Evolutionary conservation across 768 basidiomycete species (phyloP).

Genomic region (Termitomyces sp.): DNA sequence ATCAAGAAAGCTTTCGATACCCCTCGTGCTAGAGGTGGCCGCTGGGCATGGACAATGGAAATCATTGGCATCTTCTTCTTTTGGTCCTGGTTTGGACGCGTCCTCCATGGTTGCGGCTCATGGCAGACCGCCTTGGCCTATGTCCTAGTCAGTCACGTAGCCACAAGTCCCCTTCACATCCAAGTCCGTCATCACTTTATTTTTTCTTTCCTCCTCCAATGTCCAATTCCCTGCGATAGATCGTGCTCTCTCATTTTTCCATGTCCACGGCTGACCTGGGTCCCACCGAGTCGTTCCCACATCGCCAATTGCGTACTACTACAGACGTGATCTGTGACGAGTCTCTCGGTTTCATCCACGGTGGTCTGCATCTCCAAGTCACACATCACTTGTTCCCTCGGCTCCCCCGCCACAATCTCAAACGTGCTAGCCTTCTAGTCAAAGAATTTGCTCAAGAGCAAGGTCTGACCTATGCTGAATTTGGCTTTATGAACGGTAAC

Average conservation of each 20-base stretch:
- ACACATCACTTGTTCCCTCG: constrained; percentile 97
- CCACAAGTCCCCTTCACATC: constrained; percentile 89
- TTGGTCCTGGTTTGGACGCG: constrained; percentile 81
- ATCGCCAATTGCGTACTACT: constrained; percentile 95
- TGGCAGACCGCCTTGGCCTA: constrained; percentile 71
- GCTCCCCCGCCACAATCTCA: constrained; percentile 89
- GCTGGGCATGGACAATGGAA: constrained; percentile 80
- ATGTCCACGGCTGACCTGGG: constrained; percentile 93
- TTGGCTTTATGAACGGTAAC: constrained; percentile 87
- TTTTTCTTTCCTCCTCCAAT: not conserved
- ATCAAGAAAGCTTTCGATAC: constrained; percentile 61
- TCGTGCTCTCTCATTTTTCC: constrained; percentile 96
- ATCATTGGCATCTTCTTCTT: constrained; percentile 73
- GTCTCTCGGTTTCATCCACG: constrained; percentile 85
- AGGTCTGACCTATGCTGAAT: constrained; percentile 84
- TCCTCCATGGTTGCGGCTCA: constrained; percentile 67
- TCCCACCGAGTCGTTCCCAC: constrained; percentile 85
- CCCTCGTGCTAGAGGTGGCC: constrained; percentile 59
- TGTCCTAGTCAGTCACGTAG: constrained; percentile 79
- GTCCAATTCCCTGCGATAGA: constrained; percentile 37
- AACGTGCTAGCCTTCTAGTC: constrained; percentile 75
- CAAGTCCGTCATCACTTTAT: constrained; percentile 54
- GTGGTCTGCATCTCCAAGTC: constrained; percentile 96
- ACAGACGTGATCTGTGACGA: constrained; percentile 90
- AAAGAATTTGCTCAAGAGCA: constrained; percentile 87